phyloP scores from a whole-genome alignment of 495 filamentous ascomycete species.

The Aspergillus funiculosus region DNA sequence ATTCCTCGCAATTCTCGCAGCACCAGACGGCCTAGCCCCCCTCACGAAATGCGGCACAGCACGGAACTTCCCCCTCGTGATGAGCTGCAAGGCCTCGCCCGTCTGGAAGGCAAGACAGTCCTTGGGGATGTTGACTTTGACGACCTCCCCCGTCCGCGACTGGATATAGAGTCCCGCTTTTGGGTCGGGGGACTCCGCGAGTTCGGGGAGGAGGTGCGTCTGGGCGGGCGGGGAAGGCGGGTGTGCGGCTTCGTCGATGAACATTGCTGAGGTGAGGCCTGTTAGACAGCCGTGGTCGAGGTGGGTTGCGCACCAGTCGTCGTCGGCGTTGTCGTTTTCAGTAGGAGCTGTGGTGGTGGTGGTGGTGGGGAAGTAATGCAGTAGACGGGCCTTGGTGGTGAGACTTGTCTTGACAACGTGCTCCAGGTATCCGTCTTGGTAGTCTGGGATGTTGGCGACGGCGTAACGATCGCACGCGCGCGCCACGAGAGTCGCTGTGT shows the following conservation, averaged over 20 bases:
- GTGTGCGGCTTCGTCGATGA: slow-evolving; percentile 70
- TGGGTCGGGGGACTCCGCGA: slow-evolving; percentile 69
- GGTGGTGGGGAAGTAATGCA: slow-evolving; percentile 91
- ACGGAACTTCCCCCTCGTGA: slow-evolving; percentile 81
- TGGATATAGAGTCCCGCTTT: slow-evolving; percentile 86
- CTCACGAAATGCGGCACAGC: slow-evolving; percentile 96
- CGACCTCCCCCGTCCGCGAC: slow-evolving; percentile 67
- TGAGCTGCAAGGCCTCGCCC: slow-evolving; percentile 81
- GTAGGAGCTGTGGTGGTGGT: too few relatives aligned
- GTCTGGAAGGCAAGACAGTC: slow-evolving; percentile 96
- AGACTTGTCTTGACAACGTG: slow-evolving; percentile 76
- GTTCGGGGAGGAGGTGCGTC: slow-evolving; percentile 52
- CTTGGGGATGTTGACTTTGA: slow-evolving; percentile 82
- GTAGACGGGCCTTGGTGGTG: slow-evolving; percentile 83
- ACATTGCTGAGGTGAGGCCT: slow-evolving; percentile 92
- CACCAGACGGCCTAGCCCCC: slow-evolving; percentile 46
- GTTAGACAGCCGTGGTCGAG: slow-evolving; percentile 91
- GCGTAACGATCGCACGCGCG: slow-evolving; percentile 83
- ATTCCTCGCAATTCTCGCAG: slow-evolving; percentile 68
- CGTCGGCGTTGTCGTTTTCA: slow-evolving; percentile 48
- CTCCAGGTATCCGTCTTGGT: slow-evolving; percentile 74
- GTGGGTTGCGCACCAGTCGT: slow-evolving; percentile 97
- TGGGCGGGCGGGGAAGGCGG: slow-evolving; percentile 25
- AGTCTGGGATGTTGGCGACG: slow-evolving; percentile 64
- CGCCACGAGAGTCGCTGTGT: slow-evolving; percentile 81